Evolutionary conservation across 768 basidiomycete species (phyloP), one percentile per base, ranked within the genome.

Genomic region (Rhizopogon rudus): DNA sequence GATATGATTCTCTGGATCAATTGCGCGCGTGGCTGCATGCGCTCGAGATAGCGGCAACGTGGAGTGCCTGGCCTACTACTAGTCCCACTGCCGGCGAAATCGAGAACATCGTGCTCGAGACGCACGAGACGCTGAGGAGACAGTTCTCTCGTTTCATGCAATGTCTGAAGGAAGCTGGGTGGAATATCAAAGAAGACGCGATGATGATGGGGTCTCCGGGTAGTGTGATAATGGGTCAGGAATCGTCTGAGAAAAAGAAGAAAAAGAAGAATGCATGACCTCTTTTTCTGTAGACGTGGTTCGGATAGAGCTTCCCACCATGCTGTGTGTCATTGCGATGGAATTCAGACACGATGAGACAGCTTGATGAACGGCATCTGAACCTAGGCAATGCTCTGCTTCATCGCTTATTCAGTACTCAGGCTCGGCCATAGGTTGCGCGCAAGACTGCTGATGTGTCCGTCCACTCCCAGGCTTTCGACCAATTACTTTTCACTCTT

Each of bases 11-110:
- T 3, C 57, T 63, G 13, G 82, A 85, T 62, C 79, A 81, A 56
- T 71, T 84, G 40, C 78, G 77, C 54, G 83, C 80, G 3, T 87
- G 86, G 84, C 53, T 69, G 51, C 63, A 68, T 37, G 60, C 56
- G 6, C 53, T 60, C 12, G 67, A 68, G 46, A 60, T 58, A 2
- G 44, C 65, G 6, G 55, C 58, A 48, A 45, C 5, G 17, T 16
- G 62, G 17, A 20, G 5, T 13, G 29, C 54, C 37, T 17, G 1
- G 16, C 16, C 14, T n/a, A 25, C 25, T 25, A 25, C 3, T 25
- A 42, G 8, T n/a, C 56, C 50, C 28, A 52, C 45, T 3, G 12
- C 40, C 16, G 40, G 22, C 16, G 52, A 56, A 51, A 45, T 39
- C 14, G 56, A 10, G 12, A 51, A 60, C n/a, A 28, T 61, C 54